Percentiles rank a stretch among this genome's conserved stretches.
Conservation (phyloP, 805 yeast genomes). For the Wickerhamiella domercqiae region DNA sequence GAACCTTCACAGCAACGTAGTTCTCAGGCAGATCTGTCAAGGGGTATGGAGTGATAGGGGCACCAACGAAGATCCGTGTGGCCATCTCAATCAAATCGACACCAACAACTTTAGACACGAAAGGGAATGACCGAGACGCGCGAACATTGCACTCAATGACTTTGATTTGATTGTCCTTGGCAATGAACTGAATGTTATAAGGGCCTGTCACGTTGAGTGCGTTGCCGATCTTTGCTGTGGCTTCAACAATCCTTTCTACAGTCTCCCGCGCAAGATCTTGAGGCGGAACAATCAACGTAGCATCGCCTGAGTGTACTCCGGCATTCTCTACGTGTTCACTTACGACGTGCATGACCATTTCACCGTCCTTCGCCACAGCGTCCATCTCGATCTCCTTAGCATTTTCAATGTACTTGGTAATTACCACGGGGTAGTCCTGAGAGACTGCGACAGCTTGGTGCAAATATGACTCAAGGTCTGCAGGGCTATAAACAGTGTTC, state of each 20-base stretch:
- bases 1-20: constrained; percentile 91
- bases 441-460: constrained; percentile 95
- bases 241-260: constrained; percentile 77
- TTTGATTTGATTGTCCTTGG: constrained; percentile 88
- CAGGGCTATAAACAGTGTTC: constrained; percentile 87
- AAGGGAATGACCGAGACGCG: constrained; percentile 99
- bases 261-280: constrained; percentile 89
- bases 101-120: constrained; percentile 93
- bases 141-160: constrained; percentile 97
- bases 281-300: constrained; percentile 92
- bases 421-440: constrained; percentile 94
- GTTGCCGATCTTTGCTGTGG: constrained; percentile 89
- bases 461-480: constrained; percentile 73
- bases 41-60: constrained; percentile 82
- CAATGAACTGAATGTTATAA: constrained; percentile 90
- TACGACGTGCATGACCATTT: constrained; percentile 90
- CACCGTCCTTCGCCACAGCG: constrained; percentile 92
- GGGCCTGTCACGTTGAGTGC: constrained; percentile 97
- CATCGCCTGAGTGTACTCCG: constrained; percentile 99
- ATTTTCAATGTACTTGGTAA: constrained; percentile 89
- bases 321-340: constrained; percentile 98
- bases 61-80: constrained; percentile 82
- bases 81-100: constrained; percentile 95
- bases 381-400: constrained; percentile 99
- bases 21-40: constrained; percentile 55